Percentiles rank a stretch among this genome's conserved stretches.
Evolutionary conservation across 805 yeast species (phyloP).

Genomic region (Sugiyamaella floridensis): DNA sequence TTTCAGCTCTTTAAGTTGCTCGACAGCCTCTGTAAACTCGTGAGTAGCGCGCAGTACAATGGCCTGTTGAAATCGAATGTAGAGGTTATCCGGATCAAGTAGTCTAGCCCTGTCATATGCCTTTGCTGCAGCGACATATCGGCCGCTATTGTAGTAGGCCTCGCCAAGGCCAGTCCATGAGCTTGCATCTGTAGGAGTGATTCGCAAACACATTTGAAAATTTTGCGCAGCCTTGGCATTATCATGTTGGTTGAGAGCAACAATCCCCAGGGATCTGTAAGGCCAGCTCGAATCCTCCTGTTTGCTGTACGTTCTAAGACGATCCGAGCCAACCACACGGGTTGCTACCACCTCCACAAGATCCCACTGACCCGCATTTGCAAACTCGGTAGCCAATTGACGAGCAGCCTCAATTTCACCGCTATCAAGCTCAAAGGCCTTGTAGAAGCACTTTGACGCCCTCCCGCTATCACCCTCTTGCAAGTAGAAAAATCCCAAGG

Average conservation of each 20-base stretch:
- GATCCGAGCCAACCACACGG: slow-evolving; percentile 57
- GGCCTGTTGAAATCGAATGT: slow-evolving; percentile 62
- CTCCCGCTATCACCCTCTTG: slow-evolving; percentile 54
- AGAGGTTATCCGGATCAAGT: slow-evolving; percentile 50
- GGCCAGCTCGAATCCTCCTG: slow-evolving; percentile 55
- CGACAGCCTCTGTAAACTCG: slow-evolving; percentile 57
- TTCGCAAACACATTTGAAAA: slow-evolving; percentile 79
- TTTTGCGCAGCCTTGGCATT: slow-evolving; percentile 77
- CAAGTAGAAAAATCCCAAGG: slow-evolving; percentile 69
- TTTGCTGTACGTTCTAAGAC: slow-evolving; percentile 30
- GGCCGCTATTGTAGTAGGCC: slow-evolving; percentile 77
- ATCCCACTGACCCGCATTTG: slow-evolving; percentile 71
- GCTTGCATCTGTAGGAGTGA: slow-evolving; percentile 57
- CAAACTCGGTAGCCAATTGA: slow-evolving; percentile 62
- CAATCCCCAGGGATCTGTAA: slow-evolving; percentile 75
- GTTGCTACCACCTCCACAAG: slow-evolving; percentile 69
- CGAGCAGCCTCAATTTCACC: slow-evolving; percentile 70
- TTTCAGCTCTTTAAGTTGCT: slow-evolving; percentile 40
- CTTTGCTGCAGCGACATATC: slow-evolving; percentile 77
- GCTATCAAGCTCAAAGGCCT: slow-evolving; percentile 81
- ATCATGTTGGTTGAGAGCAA: slow-evolving; percentile 61
- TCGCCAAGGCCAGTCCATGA: slow-evolving; percentile 98
- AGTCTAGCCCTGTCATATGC: slow-evolving; percentile 65
- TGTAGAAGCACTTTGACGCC: slow-evolving; percentile 80
- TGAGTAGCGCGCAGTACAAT: slow-evolving; percentile 55